Conservation (phyloP, 1,139 yeast species). For the Scheffersomyces titani region DNA sequence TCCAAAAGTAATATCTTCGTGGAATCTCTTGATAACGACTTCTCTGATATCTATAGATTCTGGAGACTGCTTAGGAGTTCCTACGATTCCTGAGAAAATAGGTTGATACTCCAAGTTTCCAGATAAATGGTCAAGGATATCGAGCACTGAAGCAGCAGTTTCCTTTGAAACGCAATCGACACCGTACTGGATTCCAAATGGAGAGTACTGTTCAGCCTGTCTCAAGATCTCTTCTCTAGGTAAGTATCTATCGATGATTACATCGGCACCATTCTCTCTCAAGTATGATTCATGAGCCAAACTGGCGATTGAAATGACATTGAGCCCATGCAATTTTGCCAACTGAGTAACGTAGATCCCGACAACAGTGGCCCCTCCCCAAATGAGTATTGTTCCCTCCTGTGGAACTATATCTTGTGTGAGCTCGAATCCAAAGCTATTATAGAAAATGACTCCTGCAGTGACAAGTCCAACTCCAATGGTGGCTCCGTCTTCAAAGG, state of each 20-base stretch:
- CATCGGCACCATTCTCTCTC: conserved; percentile 38
- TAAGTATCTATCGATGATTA: conserved; percentile 36
- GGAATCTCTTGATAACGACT: conserved; percentile 43
- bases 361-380: conserved; percentile 35
- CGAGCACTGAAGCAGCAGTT: conserved; percentile 33
- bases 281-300: conserved; percentile 28
- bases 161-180: conserved; percentile 48
- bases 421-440: conserved; percentile 27
- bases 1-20: conserved; percentile 43
- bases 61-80: conserved; percentile 29
- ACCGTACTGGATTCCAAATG: conserved; percentile 25
- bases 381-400: conserved; percentile 10
- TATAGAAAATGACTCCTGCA: conserved; percentile 38
- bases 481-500: conserved; percentile 43
- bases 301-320: conserved; percentile 40
- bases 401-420: not conserved
- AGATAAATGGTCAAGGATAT: conserved; percentile 20
- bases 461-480: conserved; percentile 52
- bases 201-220: conserved; percentile 7
- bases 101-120: conserved; percentile 8
- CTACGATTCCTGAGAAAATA: conserved; percentile 40
- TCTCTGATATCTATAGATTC: conserved; percentile 25
- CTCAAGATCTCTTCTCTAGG: conserved; percentile 20
- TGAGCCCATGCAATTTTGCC: conserved; percentile 37
- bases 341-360: conserved; percentile 43